Conservation (phyloP, 306 rosid species). For the Sophora flavescens region DNA sequence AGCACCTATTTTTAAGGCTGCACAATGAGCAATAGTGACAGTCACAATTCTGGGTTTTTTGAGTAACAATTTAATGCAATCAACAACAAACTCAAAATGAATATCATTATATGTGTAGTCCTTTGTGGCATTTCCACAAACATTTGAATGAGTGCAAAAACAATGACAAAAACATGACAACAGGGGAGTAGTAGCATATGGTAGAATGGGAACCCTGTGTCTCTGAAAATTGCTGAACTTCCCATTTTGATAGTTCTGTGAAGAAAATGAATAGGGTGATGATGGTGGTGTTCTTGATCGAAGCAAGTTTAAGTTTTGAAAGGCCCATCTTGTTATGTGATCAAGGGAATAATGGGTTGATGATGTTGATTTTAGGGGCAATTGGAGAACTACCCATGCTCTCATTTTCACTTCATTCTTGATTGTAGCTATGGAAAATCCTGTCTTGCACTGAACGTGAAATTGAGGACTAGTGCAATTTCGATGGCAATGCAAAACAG, state of each 20-base stretch:
- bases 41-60: slow-evolving; percentile 38
- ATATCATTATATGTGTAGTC: neutral
- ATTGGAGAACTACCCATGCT: slow-evolving; percentile 38
- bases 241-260: slow-evolving; percentile 4
- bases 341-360: neutral
- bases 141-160: slow-evolving; percentile 29
- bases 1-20: slow-evolving; percentile 58
- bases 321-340: slow-evolving; percentile 31
- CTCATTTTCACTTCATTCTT: slow-evolving; percentile 45
- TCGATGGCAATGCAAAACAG: slow-evolving; percentile 17
- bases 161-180: neutral
- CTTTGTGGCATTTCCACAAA: slow-evolving; percentile 58
- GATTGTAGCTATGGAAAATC: slow-evolving; percentile 15
- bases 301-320: slow-evolving; percentile 33
- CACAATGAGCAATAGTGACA: slow-evolving; percentile 51
- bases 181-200: neutral
- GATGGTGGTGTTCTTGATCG: slow-evolving; percentile 8
- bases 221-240: neutral
- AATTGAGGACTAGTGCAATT: slow-evolving; percentile 1
- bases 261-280: slow-evolving; percentile 41
- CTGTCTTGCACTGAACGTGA: neutral
- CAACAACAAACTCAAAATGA: slow-evolving; percentile 39
- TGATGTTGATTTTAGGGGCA: slow-evolving; percentile 6
- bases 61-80: slow-evolving; percentile 42
- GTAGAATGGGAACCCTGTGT: slow-evolving; percentile 30